Conservation (phyloP, 495 filamentous ascomycete genomes). For the Corynascus novoguineensis region DNA sequence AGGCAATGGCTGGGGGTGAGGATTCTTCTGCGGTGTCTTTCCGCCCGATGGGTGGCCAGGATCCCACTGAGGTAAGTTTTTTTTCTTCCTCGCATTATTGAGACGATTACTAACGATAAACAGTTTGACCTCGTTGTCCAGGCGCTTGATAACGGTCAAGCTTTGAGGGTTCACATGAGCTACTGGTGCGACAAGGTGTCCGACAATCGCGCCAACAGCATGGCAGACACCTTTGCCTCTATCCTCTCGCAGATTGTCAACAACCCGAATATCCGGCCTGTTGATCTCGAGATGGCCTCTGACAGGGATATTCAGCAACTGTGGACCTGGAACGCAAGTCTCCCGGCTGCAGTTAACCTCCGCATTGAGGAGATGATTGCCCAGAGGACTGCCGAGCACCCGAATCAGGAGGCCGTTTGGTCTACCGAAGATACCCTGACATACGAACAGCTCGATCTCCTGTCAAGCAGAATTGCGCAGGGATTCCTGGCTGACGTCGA, state of each 20-base stretch:
- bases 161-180: conserved; percentile 2
- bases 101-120: background rate
- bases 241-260: conserved; percentile 7
- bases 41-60: conserved; percentile 3
- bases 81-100: background rate
- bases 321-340: conserved; percentile 7
- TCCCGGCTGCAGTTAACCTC: background rate
- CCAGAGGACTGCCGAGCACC: conserved; percentile 10
- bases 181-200: conserved; percentile 12
- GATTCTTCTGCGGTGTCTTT: background rate
- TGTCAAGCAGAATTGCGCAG: conserved; percentile 2
- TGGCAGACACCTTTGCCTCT: conserved; percentile 3
- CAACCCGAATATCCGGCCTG: background rate
- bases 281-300: conserved; percentile 6
- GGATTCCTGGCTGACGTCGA: background rate
- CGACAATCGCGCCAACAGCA: conserved; percentile 6
- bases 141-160: conserved; percentile 4
- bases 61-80: conserved; percentile 9
- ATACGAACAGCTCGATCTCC: conserved; percentile 5
- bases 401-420: conserved; percentile 1
- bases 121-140: conserved; percentile 11
- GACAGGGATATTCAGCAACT: conserved; percentile 6
- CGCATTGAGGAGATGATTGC: conserved; percentile 12
- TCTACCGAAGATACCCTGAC: conserved; percentile 1
- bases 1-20: conserved; percentile 10